Evolutionary conservation across 805 yeast species (phyloP).

Genomic region (Brettanomyces nanus): DNA sequence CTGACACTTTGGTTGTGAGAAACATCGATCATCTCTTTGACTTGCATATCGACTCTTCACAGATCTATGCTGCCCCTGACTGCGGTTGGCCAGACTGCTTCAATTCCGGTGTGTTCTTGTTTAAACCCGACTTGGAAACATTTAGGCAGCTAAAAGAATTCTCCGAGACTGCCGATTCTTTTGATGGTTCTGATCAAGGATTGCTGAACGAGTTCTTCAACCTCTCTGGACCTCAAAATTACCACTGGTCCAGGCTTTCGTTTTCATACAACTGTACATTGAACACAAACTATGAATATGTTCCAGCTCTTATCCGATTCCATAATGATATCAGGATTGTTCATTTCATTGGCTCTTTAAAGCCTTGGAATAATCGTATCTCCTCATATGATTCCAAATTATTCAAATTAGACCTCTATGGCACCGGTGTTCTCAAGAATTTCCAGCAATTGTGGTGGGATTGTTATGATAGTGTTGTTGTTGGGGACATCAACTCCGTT

Average conservation of each 20-base stretch:
- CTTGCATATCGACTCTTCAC: constrained; percentile 13
- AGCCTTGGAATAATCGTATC: constrained; percentile 22
- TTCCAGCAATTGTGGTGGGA: constrained; percentile 26
- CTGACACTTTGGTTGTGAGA: constrained; percentile 41
- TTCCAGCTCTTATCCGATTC: constrained; percentile 25
- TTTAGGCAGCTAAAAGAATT: constrained; percentile 33
- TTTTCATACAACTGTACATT: constrained; percentile 79
- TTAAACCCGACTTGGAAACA: constrained; percentile 41
- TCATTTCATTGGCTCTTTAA: constrained; percentile 67
- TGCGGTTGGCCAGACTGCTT: constrained; percentile 90
- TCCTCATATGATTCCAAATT: constrained; percentile 6
- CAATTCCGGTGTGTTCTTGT: constrained; percentile 67
- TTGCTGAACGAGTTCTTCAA: constrained; percentile 68
- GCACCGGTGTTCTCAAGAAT: constrained; percentile 11
- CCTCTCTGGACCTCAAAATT: constrained; percentile 14
- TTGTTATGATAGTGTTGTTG: constrained; percentile 12
- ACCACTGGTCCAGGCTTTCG: constrained; percentile 63
- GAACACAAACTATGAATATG: constrained; percentile 26
- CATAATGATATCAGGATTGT: constrained; percentile 37
- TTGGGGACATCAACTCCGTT: constrained; percentile 10
- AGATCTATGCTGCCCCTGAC: constrained; percentile 59
- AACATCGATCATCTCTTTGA: constrained; percentile 24
- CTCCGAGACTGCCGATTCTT: constrained; percentile 26
- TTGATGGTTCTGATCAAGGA: constrained; percentile 95
- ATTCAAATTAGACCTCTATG: constrained; percentile 10